A percentile compares a stretch with the other conserved stretches of the same genome.
These are phyloP conservation scores for Petrea volubilis DNA, from an alignment of 257 asterid species.

Conservation along the genomic window DNA sequence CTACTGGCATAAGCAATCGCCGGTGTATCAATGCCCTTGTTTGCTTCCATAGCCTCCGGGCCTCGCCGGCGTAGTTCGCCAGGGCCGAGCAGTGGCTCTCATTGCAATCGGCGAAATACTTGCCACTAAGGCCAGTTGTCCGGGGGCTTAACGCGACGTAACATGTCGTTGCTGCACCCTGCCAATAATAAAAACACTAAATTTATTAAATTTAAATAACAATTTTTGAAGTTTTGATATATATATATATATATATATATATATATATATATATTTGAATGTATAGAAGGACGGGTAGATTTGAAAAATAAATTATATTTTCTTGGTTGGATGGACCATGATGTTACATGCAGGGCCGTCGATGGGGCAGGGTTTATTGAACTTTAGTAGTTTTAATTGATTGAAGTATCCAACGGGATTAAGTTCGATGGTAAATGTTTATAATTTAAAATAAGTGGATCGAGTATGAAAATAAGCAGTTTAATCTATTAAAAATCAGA, in stretches of 20 bases:
- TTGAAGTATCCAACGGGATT: no score
- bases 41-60: slow-evolving; percentile 64
- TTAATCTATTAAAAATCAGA: no score
- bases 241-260: no score
- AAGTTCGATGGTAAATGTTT: no score
- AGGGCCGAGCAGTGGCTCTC: slow-evolving; percentile 66
- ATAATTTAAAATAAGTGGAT: no score
- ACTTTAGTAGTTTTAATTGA: no score
- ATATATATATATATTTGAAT: no score
- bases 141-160: slow-evolving; percentile 74
- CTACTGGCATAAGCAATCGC: slow-evolving; percentile 43
- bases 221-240: neutral
- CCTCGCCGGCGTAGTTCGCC: slow-evolving; percentile 60
- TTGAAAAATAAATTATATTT: no score
- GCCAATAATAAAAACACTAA: neutral
- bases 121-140: slow-evolving; percentile 55
- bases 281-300: neutral
- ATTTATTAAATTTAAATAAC: neutral
- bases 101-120: slow-evolving; percentile 88
- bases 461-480: no score
- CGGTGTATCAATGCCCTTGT: slow-evolving; percentile 57
- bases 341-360: no score
- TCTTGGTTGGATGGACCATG: neutral
- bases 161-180: slow-evolving; percentile 95
- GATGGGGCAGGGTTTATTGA: no score